Evolutionary conservation across 2,329 filamentous ascomycete genomes (phyloP).

Genomic region (Blumeriella jaapii): DNA sequence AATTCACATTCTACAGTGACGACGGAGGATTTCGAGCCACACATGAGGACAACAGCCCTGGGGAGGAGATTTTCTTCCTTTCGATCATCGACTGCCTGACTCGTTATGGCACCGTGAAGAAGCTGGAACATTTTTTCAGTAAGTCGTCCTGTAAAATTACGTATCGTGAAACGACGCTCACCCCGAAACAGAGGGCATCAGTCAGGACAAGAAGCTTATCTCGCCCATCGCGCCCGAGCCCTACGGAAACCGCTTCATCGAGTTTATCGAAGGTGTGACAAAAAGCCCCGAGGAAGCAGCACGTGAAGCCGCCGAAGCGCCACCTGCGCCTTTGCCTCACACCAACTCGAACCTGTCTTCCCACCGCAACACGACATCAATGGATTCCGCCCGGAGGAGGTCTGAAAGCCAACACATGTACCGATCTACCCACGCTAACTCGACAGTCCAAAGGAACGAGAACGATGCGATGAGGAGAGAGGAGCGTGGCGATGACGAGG

Average conservation of each 20-base stretch:
- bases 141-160: constrained; percentile 6
- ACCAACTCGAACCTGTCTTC: constrained; percentile 18
- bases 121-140: constrained; percentile 89
- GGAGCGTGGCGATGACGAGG: constrained; percentile 28
- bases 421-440: constrained; percentile 15
- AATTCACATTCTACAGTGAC: constrained; percentile 82
- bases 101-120: constrained; percentile 90
- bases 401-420: constrained; percentile 18
- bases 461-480: constrained; percentile 21
- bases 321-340: constrained; percentile 14
- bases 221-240: constrained; percentile 82
- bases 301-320: constrained; percentile 37
- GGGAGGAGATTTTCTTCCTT: constrained; percentile 92
- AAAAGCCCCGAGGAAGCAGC: constrained; percentile 79
- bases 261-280: constrained; percentile 83
- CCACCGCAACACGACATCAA: constrained; percentile 15
- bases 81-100: constrained; percentile 98
- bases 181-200: constrained; percentile 53
- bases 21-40: constrained; percentile 90
- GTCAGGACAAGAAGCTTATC: constrained; percentile 72
- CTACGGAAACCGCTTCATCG: constrained; percentile 88
- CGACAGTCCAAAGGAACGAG: constrained; percentile 20
- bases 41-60: constrained; percentile 74
- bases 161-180: constrained; percentile 13
- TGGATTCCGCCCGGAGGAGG: constrained; percentile 15